Conservation (phyloP, 371 early-diverging fungal genomes). For the Paraphysoderma sedebokerense region DNA sequence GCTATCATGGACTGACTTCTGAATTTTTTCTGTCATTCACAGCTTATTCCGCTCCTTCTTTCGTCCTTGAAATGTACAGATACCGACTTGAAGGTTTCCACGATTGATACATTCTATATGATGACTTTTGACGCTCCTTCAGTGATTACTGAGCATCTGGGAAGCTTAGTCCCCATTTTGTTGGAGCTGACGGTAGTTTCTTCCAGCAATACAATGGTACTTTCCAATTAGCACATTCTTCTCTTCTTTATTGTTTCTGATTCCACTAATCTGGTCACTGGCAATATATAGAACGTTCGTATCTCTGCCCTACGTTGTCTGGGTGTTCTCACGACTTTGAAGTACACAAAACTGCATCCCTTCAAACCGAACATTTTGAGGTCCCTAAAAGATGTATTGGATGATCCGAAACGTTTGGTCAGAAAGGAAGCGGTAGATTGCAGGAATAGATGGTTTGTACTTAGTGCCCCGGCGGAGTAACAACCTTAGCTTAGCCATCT, state of each 20-base stretch:
- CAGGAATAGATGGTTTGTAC: conserved; percentile 58
- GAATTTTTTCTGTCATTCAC: not conserved
- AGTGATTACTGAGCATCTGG: conserved; percentile 36
- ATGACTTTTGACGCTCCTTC: conserved; percentile 35
- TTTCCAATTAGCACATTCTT: not conserved
- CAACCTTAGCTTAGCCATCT: too few relatives aligned
- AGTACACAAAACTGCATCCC: conserved; percentile 37
- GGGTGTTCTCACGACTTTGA: conserved; percentile 41
- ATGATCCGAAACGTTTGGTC: conserved; percentile 77
- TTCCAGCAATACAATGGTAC: conserved; percentile 23
- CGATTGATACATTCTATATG: conserved; percentile 48
- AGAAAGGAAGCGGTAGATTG: conserved; percentile 74
- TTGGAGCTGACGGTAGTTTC: conserved; percentile 17
- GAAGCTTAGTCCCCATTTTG: conserved; percentile 26
- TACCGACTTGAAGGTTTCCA: conserved; percentile 44
- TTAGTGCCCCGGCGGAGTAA: too few relatives aligned
- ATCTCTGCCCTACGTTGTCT: conserved; percentile 51
- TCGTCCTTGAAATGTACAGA: conserved; percentile 42
- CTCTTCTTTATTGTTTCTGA: too few relatives aligned
- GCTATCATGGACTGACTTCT: too few relatives aligned
- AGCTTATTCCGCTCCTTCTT: conserved; percentile 59
- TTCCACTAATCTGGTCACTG: too few relatives aligned
- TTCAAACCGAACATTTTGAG: conserved; percentile 37
- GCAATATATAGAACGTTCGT: conserved; percentile 36
- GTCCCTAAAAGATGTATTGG: conserved; percentile 41